A percentile compares a stretch with the other conserved stretches of the same genome.
These are phyloP conservation scores for Cladosporium sp. DNA, from an alignment of 2,329 filamentous ascomycete genomes.

Conservation along the genomic window DNA sequence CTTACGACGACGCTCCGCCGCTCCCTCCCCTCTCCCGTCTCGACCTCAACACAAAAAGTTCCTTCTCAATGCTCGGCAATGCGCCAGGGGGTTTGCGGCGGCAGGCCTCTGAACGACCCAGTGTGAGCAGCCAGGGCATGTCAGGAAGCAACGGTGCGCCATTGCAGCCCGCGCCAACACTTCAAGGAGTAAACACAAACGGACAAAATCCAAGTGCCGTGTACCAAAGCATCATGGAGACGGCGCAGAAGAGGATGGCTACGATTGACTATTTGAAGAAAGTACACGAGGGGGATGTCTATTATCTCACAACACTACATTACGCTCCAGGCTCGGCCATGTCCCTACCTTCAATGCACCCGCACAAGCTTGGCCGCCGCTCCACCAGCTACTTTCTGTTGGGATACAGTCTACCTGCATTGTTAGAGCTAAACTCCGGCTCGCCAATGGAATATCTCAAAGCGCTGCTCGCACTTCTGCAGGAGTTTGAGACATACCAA, in stretches of 20 bases:
- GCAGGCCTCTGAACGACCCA: slow-evolving; percentile 5
- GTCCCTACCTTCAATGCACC: slow-evolving; percentile 79
- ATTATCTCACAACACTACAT: slow-evolving; percentile 97
- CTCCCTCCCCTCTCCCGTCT: slow-evolving; percentile 4
- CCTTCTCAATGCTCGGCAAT: slow-evolving; percentile 2
- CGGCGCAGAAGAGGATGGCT: slow-evolving; percentile 86
- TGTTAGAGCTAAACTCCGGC: slow-evolving; percentile 80
- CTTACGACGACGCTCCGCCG: slow-evolving; percentile 9
- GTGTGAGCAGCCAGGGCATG: slow-evolving; percentile 15
- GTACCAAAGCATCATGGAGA: slow-evolving; percentile 71
- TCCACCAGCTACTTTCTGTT: slow-evolving; percentile 92
- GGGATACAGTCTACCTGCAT: slow-evolving; percentile 81
- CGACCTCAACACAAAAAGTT: slow-evolving; percentile 5
- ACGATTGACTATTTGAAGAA: slow-evolving; percentile 90
- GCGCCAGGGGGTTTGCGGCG: background rate
- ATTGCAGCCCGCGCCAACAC: slow-evolving; percentile 17
- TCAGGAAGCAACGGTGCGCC: slow-evolving; percentile 18
- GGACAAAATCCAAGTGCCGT: slow-evolving; percentile 48
- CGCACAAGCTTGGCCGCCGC: slow-evolving; percentile 77
- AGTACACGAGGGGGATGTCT: slow-evolving; percentile 87
- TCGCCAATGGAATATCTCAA: slow-evolving; percentile 81
- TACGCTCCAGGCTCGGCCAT: slow-evolving; percentile 78
- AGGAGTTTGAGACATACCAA: slow-evolving; percentile 93
- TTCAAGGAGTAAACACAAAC: slow-evolving; percentile 10
- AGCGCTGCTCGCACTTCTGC: slow-evolving; percentile 75